Conservation (phyloP, 2,329 filamentous ascomycete genomes). For the Tolypocladium tundrense region DNA sequence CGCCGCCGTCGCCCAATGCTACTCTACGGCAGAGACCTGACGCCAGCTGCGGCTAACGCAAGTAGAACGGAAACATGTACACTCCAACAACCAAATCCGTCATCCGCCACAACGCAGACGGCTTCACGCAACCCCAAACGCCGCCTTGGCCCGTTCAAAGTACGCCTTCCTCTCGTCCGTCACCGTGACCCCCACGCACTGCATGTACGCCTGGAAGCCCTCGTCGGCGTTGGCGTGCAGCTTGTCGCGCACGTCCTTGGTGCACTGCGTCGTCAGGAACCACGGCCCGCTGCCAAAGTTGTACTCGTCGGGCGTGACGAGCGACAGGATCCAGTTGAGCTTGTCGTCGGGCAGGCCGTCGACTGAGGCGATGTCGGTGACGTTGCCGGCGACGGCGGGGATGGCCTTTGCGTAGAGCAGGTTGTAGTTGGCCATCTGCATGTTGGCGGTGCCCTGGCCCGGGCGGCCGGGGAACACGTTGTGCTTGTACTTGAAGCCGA, state of each 20-base stretch:
- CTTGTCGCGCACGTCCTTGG: slow-evolving; percentile 15
- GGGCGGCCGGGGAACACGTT: slow-evolving; percentile 48
- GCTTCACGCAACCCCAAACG: slow-evolving; percentile 25
- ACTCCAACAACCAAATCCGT: neutral
- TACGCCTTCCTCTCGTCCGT: slow-evolving; percentile 25
- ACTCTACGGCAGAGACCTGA: neutral
- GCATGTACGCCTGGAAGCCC: slow-evolving; percentile 36
- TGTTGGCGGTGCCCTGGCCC: slow-evolving; percentile 60
- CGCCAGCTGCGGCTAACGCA: neutral
- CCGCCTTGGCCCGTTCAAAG: slow-evolving; percentile 35
- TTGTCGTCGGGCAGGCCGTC: slow-evolving; percentile 18
- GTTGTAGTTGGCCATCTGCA: slow-evolving; percentile 38
- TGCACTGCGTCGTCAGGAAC: slow-evolving; percentile 38
- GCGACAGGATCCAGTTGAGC: slow-evolving; percentile 29
- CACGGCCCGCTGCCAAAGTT: slow-evolving; percentile 44
- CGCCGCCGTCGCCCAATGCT: neutral
- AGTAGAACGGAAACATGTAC: neutral
- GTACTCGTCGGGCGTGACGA: slow-evolving; percentile 37
- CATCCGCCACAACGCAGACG: neutral
- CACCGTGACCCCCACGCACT: slow-evolving; percentile 30
- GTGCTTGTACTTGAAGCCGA: slow-evolving; percentile 58
- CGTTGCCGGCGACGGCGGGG: slow-evolving; percentile 22
- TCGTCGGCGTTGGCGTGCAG: slow-evolving; percentile 27
- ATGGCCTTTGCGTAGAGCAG: slow-evolving; percentile 35
- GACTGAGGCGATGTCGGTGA: slow-evolving; percentile 15